Base-by-base conservation (phyloP, 2,329 filamentous ascomycete species). In the Ophiostoma sp. region DNA sequence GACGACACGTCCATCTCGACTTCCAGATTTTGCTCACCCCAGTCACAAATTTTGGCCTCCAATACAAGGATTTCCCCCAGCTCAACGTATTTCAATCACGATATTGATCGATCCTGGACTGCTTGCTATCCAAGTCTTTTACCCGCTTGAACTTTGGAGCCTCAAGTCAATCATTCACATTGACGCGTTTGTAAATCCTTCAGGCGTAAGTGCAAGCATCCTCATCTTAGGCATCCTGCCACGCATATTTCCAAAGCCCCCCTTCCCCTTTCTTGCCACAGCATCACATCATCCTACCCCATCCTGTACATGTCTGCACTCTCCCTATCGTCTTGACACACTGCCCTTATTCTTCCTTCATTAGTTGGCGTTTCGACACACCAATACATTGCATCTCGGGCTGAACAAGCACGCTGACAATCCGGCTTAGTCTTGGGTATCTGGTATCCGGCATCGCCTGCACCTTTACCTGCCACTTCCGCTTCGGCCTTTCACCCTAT, bases 361-460 rank as follows among this genome's bases (percentile, higher is more conserved):
- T 27, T 27, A 27, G 27, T 27, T 27, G 27, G 27, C 27, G 27
- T 27, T 27, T 27, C 27, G 27, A 27, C 27, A 27, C 27, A 27
- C 27, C 27, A 27, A 27, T 27, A 27, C 2, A 27, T 27, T 14
- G 45, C 45, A 47, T 47, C 45, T 47, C n/a, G 14, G 45, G 42
- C 12, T 47, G 27, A 40, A 16, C 58, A 41, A n/a, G 38, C 41
- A n/a, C 16, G 14, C 60, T 42, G 38, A 63, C 40, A 18, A 42
- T 16, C 18, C 9, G 8, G 27, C 38, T 12, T 41, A 40, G 38
- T 42, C 8, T 40, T 44, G 67, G 52, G 60, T 68, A 68, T 66
- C n/a, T 12, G 7, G 60, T 66, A 68, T 68, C 67, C 67, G 55
- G 18, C 44, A 9, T 66, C 66, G 65, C 64, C 62, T 67, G 38